phyloP scores from a whole-genome alignment of 2,329 filamentous ascomycete species.

The Penicillium concentricum region DNA sequence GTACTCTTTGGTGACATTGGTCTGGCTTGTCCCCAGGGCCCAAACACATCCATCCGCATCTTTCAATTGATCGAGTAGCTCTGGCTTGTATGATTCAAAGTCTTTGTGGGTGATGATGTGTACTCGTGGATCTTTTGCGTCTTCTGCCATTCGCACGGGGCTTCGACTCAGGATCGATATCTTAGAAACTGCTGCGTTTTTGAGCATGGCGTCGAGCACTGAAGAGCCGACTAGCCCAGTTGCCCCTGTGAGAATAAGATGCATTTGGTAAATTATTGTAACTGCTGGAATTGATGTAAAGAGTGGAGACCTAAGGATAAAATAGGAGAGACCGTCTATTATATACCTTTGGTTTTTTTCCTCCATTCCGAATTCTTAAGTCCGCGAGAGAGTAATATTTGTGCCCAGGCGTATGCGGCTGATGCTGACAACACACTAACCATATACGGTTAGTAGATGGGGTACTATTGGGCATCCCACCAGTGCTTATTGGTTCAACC shows the following conservation, averaged over 20 bases:
- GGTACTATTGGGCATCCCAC: fast-evolving
- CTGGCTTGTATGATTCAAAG: slow-evolving; percentile 60
- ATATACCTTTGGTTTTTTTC: not conserved
- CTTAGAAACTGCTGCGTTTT: slow-evolving; percentile 13
- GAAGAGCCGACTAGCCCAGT: slow-evolving; percentile 65
- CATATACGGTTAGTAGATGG: not conserved
- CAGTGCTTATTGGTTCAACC: not conserved
- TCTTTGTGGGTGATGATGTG: slow-evolving; percentile 67
- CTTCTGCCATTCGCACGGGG: slow-evolving; percentile 62
- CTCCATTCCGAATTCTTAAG: not conserved
- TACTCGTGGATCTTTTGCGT: slow-evolving; percentile 45
- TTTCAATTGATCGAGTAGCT: slow-evolving; percentile 58
- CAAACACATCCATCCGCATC: slow-evolving; percentile 70
- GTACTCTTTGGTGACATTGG: slow-evolving; percentile 58
- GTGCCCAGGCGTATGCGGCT: not conserved
- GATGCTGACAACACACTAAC: not conserved
- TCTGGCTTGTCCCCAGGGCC: slow-evolving; percentile 68
- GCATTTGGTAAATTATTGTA: slow-evolving; percentile 17
- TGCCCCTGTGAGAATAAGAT: slow-evolving; percentile 65
- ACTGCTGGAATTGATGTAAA: not conserved
- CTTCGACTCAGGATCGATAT: slow-evolving; percentile 67
- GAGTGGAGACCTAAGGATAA: not conserved
- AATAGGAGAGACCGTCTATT: not conserved
- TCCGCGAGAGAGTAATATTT: not conserved
- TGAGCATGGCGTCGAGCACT: slow-evolving; percentile 62